Percentiles rank a stretch among this genome's conserved stretches.
Evolutionary conservation across 2,329 filamentous ascomycete genomes (phyloP).

Genomic region (Calonectria hongkongensis): DNA sequence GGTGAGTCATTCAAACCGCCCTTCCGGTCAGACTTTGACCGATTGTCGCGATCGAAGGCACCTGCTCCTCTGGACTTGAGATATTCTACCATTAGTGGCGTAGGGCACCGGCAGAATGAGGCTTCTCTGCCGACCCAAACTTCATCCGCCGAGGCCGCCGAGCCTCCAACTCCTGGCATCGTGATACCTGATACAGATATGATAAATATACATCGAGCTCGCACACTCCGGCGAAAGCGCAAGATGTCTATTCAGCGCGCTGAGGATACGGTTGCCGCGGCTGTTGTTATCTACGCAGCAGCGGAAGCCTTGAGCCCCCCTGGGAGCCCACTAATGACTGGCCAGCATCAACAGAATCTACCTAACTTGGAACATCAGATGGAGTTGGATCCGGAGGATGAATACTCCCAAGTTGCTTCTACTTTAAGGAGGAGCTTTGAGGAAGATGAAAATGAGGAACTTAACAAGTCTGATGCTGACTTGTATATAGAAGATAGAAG

Average conservation of each 20-base stretch:
- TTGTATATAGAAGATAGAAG: slow-evolving; percentile 72
- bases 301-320: slow-evolving; percentile 68
- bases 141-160: slow-evolving; percentile 41
- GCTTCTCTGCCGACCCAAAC: slow-evolving; percentile 39
- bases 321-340: slow-evolving; percentile 57
- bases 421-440: slow-evolving; percentile 59
- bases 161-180: slow-evolving; percentile 67
- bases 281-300: slow-evolving; percentile 72
- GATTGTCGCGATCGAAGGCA: slow-evolving; percentile 31
- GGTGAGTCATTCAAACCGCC: slow-evolving; percentile 42
- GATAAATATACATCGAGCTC: slow-evolving; percentile 63
- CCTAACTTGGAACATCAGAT: slow-evolving; percentile 54
- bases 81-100: slow-evolving; percentile 40
- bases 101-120: slow-evolving; percentile 44
- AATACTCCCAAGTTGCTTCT: slow-evolving; percentile 58
- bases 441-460: slow-evolving; percentile 62
- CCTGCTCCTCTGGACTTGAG: slow-evolving; percentile 44
- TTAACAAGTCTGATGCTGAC: slow-evolving; percentile 72
- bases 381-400: slow-evolving; percentile 53
- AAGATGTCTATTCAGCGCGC: slow-evolving; percentile 67
- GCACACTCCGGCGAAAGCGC: slow-evolving; percentile 66
- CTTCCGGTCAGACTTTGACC: slow-evolving; percentile 27
- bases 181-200: slow-evolving; percentile 65
- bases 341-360: slow-evolving; percentile 52
- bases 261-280: slow-evolving; percentile 73